Conservation (phyloP, 2,329 filamentous ascomycete genomes). For the Colletotrichum falcatum region DNA sequence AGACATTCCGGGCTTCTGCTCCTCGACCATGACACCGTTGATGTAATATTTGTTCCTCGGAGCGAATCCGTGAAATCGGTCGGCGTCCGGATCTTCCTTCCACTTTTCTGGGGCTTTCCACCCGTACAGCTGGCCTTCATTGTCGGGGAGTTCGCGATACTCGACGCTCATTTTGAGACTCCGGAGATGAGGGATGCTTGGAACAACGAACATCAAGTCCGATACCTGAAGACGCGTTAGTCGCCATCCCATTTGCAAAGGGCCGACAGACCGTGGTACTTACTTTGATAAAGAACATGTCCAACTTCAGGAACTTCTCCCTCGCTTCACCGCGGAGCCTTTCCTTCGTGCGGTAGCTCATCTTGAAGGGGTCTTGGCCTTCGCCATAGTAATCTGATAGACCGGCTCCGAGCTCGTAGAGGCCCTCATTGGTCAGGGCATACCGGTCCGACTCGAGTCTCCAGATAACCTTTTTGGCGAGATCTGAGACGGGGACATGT, state of each 20-base stretch:
- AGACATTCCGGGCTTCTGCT: slow-evolving; percentile 61
- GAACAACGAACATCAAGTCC: slow-evolving; percentile 70
- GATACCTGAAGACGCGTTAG: slow-evolving; percentile 60
- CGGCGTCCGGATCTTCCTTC: slow-evolving; percentile 68
- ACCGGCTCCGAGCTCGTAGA: slow-evolving; percentile 66
- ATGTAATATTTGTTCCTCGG: slow-evolving; percentile 70
- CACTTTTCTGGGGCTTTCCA: slow-evolving; percentile 64
- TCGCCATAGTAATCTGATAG: slow-evolving; percentile 64
- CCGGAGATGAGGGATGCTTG: slow-evolving; percentile 69
- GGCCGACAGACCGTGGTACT: slow-evolving; percentile 38
- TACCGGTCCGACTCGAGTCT: slow-evolving; percentile 68
- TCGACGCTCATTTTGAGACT: slow-evolving; percentile 66
- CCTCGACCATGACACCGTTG: slow-evolving; percentile 65
- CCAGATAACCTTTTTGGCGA: slow-evolving; percentile 72
- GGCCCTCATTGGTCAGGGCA: slow-evolving; percentile 61
- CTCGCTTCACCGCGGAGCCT: slow-evolving; percentile 62
- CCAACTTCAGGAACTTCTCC: slow-evolving; percentile 66
- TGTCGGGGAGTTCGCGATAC: slow-evolving; percentile 70
- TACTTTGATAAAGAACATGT: slow-evolving; percentile 78
- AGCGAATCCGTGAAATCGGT: slow-evolving; percentile 64
- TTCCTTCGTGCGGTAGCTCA: slow-evolving; percentile 59
- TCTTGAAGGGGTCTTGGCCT: slow-evolving; percentile 56
- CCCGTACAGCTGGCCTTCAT: slow-evolving; percentile 57
- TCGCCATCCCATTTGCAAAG: neutral
- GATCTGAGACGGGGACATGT: slow-evolving; percentile 61